Evolutionary conservation across 495 filamentous ascomycete species (phyloP).

Genomic region (Aspergillus kassunensis): DNA sequence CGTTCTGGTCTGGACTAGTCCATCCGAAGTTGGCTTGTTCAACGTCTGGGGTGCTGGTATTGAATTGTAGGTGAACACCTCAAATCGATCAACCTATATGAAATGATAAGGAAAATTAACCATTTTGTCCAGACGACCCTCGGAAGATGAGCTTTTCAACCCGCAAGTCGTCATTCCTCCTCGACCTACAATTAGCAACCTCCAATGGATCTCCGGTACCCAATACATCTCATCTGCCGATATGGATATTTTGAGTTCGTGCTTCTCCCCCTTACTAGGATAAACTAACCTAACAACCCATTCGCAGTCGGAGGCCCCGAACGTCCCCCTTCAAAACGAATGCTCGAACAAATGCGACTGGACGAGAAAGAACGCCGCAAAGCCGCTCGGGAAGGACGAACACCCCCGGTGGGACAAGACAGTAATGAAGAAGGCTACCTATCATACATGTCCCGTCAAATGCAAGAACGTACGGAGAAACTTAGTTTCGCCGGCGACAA

Average conservation of each 20-base stretch:
- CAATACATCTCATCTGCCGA: constrained; percentile 88
- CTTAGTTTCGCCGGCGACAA: constrained; percentile 76
- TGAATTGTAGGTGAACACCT: constrained; percentile 39
- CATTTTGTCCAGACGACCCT: constrained; percentile 36
- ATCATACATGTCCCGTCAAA: constrained; percentile 70
- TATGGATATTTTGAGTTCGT: constrained; percentile 73
- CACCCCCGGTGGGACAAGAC: constrained; percentile 19
- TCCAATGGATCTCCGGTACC: constrained; percentile 95
- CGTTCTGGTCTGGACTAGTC: constrained; percentile 84
- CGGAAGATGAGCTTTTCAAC: constrained; percentile 74
- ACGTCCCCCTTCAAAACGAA: constrained; percentile 75
- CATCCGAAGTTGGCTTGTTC: constrained; percentile 74
- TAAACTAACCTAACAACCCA: constrained; percentile 13
- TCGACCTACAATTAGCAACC: constrained; percentile 89
- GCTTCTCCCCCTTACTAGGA: neutral
- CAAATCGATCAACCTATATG: constrained; percentile 5
- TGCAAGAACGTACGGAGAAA: constrained; percentile 87
- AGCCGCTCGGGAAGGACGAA: constrained; percentile 36
- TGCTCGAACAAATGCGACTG: constrained; percentile 60
- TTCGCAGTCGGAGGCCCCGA: constrained; percentile 72
- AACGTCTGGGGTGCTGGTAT: constrained; percentile 75
- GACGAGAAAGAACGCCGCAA: constrained; percentile 55
- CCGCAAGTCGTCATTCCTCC: constrained; percentile 65
- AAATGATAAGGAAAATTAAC: constrained; percentile 31
- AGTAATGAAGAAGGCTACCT: constrained; percentile 56